Percentiles rank a stretch among this genome's conserved stretches.
These are phyloP conservation scores for Torulaspora delbrueckii DNA, from an alignment of 805 yeast genomes.

Conservation along the genomic window DNA sequence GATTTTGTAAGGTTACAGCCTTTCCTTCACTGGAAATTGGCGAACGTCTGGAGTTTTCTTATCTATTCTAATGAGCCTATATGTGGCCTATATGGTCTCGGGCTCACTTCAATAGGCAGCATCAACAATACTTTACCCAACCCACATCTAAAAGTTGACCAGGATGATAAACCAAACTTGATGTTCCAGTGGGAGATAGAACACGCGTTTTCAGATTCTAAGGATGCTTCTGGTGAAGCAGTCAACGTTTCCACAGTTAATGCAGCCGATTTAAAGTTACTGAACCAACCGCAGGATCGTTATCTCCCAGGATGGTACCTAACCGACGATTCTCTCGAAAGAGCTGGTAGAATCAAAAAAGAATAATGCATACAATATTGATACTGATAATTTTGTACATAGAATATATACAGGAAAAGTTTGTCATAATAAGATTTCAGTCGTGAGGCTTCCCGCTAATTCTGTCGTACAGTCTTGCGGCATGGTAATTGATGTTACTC, in stretches of 20 bases:
- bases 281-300: slow-evolving; percentile 3
- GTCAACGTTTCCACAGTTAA: slow-evolving; percentile 13
- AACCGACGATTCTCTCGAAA: slow-evolving; percentile 28
- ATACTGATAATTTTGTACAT: slow-evolving; percentile 2
- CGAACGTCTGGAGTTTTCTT: slow-evolving; percentile 81
- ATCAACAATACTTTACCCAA: slow-evolving; percentile 63
- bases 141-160: slow-evolving; percentile 44
- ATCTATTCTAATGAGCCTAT: slow-evolving; percentile 54
- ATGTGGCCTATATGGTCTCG: slow-evolving; percentile 71
- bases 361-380: slow-evolving; percentile 1
- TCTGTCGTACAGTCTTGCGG: slow-evolving; percentile 46
- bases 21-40: slow-evolving; percentile 78
- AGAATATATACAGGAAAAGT: slow-evolving; percentile 8
- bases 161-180: neutral
- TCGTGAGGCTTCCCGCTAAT: slow-evolving; percentile 46
- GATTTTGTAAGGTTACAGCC: slow-evolving; percentile 80
- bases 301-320: slow-evolving; percentile 36
- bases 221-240: neutral
- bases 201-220: slow-evolving; percentile 15
- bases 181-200: slow-evolving; percentile 29
- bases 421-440: slow-evolving; percentile 8
- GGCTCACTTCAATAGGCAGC: slow-evolving; percentile 90
- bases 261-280: slow-evolving; percentile 9
- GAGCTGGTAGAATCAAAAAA: slow-evolving; percentile 32
- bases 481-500: slow-evolving; percentile 50